phyloP scores from a whole-genome alignment of 2,329 filamentous ascomycete species.

The Daldinia sp. region DNA sequence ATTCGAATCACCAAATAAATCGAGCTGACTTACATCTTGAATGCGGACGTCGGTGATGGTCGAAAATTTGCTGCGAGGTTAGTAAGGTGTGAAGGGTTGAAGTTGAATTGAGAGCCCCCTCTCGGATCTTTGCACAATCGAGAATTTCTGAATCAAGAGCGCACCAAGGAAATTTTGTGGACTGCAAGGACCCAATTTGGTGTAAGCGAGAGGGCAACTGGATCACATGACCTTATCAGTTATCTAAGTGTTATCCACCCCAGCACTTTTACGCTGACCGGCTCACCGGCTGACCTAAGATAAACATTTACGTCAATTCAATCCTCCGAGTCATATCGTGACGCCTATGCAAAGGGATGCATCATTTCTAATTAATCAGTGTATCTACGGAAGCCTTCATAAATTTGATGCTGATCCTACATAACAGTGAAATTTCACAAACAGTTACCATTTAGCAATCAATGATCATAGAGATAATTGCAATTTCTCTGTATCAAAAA shows the following conservation, averaged over 20 bases:
- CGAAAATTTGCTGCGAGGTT: constrained; percentile 48
- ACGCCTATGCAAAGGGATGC: too few species aligned
- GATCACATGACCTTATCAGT: constrained; percentile 45
- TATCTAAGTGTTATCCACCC: constrained; percentile 14
- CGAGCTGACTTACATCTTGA: constrained; percentile 51
- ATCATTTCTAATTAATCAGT: too few species aligned
- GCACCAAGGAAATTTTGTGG: constrained; percentile 44
- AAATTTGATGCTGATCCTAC: too few species aligned
- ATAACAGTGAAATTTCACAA: too few species aligned
- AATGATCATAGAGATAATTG: neutral
- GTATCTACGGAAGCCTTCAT: too few species aligned
- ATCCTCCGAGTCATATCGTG: too few species aligned
- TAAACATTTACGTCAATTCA: too few species aligned
- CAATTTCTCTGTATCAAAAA: neutral
- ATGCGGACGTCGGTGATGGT: constrained; percentile 47
- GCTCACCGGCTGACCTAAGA: too few species aligned
- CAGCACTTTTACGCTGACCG: neutral
- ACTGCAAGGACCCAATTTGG: constrained; percentile 44
- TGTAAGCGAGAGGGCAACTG: constrained; percentile 50
- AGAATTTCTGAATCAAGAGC: constrained; percentile 43
- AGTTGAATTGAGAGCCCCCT: constrained; percentile 46
- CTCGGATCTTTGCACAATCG: constrained; percentile 39
- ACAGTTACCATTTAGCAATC: too few species aligned
- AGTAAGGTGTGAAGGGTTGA: constrained; percentile 48
- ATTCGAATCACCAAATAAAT: constrained; percentile 14